Conservation (phyloP, 163 green algal genomes). For the Volvox carteri region DNA sequence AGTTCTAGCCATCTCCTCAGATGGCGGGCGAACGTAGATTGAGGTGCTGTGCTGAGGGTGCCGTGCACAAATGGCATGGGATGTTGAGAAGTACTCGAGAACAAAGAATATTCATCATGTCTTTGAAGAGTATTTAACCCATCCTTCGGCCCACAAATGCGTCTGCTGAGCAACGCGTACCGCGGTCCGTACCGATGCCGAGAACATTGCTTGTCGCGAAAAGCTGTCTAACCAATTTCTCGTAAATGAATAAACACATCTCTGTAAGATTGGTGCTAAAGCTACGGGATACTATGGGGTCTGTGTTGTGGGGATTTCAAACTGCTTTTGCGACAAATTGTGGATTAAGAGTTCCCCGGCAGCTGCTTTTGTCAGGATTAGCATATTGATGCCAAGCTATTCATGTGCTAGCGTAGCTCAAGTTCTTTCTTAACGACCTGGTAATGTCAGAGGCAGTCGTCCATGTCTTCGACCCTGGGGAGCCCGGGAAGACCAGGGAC, state of each 20-base stretch:
- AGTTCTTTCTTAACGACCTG: background rate
- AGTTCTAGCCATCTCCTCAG: no score
- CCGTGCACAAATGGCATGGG: no score
- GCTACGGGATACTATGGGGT: background rate
- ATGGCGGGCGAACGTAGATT: no score
- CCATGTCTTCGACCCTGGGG: conserved; percentile 30
- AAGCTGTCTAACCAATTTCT: no score
- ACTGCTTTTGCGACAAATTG: background rate
- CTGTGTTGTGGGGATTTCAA: background rate
- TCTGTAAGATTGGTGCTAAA: background rate
- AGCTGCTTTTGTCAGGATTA: background rate
- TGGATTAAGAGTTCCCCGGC: background rate
- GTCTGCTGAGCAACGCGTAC: no score
- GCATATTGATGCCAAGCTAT: background rate
- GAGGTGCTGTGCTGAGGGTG: no score
- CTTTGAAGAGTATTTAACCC: no score
- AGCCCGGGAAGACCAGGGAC: background rate
- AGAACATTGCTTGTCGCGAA: no score
- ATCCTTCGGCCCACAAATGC: no score
- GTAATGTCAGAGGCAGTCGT: conserved; percentile 1
- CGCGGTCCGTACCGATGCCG: no score
- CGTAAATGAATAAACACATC: background rate
- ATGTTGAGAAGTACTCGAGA: no score
- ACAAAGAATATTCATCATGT: no score
- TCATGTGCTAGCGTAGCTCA: background rate